Base-by-base conservation (phyloP, 78 protist genomes). In the Pigoraptor vietnamica region DNA sequence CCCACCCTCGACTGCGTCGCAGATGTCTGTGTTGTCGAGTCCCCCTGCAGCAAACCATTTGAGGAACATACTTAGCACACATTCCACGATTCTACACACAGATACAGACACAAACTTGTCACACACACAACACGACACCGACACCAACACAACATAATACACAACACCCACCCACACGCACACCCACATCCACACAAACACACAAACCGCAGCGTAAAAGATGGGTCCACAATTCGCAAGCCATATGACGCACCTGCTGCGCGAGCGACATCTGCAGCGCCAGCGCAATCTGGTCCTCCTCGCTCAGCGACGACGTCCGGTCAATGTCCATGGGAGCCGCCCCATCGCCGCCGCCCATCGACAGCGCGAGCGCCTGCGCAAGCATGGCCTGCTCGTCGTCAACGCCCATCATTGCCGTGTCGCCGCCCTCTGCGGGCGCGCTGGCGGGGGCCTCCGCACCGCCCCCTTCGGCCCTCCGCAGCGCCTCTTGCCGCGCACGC, bases 401-500 rank as follows among this genome's bases (percentile, higher is more conserved):
- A 56, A 81, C 92, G 32, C 38, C 34, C 48, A 55, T 93, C 35
- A 40, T 48, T 23, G 39, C 23, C 56, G 37, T 55, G 10, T 89
- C 32, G 32, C 83, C 48, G 33, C 81, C 92, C 1, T 79, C 67
- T 19, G 86, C 81, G 37, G 81, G 25, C 39, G 81, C 84, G 55
- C 56, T 33, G 23, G 84, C 40, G 21, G 91, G 91, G 19, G 89
- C n/a, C 0, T 88, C 35, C 35, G 92, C 92, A 14, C 1, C 82
- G 81, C 37, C 90, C 90, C 34, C 39, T 55, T 36, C 2, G 29
- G 1, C 37, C 89, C 37, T 35, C 39, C 40, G 81, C 93, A 37
- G n/a, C 92, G 14, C 92, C 87, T 97, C 97, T 88, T 95, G 95
- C 39, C 97, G 93, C 92, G 86, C 93, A 56, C 96, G 94, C 67